A percentile compares a stretch with the other conserved stretches of the same genome.
phyloP scores from a whole-genome alignment of 2,329 filamentous ascomycete genomes.

The Fusarium sp. region DNA sequence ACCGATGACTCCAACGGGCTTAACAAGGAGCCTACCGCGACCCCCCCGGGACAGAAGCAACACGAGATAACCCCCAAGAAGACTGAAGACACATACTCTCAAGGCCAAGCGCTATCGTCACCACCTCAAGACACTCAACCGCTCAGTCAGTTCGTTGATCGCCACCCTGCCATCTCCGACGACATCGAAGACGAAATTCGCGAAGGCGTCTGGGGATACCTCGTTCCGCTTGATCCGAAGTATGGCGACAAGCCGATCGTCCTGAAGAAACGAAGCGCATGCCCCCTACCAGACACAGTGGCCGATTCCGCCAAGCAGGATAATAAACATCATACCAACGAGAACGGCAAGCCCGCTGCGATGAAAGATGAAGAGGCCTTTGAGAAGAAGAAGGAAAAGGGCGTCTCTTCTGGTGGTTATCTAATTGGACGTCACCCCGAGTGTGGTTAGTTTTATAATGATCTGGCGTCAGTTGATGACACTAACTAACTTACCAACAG shows the following conservation, averaged over 20 bases:
- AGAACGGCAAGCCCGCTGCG: constrained; percentile 58
- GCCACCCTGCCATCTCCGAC: constrained; percentile 76
- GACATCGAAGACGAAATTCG: constrained; percentile 85
- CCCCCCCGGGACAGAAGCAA: constrained; percentile 70
- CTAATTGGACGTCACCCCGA: constrained; percentile 92
- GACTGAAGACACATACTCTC: constrained; percentile 58
- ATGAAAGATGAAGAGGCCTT: constrained; percentile 68
- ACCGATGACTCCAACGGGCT: constrained; percentile 68
- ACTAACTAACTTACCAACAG: constrained; percentile 47
- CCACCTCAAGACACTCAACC: constrained; percentile 72
- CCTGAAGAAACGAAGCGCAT: constrained; percentile 77
- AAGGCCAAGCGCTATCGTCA: constrained; percentile 59
- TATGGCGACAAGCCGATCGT: constrained; percentile 74
- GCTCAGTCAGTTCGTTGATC: constrained; percentile 79
- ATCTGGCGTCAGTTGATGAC: not conserved
- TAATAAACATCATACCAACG: constrained; percentile 52
- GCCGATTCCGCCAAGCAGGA: constrained; percentile 49
- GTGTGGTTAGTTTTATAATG: constrained; percentile 73
- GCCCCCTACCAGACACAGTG: constrained; percentile 66
- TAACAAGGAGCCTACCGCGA: constrained; percentile 74
- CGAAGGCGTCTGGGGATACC: constrained; percentile 95
- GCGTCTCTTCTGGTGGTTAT: constrained; percentile 80
- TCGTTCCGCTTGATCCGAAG: constrained; percentile 81
- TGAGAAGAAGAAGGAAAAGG: constrained; percentile 69
- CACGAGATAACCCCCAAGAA: constrained; percentile 65